Base-by-base conservation (phyloP, 176 grass and related monocot genomes). In the Phyllostachys edulis region DNA sequence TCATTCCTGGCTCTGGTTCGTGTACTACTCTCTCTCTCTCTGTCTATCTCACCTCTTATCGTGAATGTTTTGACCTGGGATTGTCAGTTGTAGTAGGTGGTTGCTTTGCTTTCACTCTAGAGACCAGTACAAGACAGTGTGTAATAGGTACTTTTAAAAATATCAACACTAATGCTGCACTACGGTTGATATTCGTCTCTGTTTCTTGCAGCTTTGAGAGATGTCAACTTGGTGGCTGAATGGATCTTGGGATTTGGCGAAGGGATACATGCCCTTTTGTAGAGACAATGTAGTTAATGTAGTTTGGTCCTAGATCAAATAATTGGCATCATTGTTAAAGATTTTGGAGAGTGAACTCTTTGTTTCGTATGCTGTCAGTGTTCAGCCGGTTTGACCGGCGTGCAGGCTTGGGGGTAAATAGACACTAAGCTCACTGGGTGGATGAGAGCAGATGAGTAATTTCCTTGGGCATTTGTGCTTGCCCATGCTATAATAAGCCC, bases 61-160 rank as follows among this genome's bases (percentile, higher is more conserved):
- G 46, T 87, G 73, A n/a, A 88, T 71, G 32, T 29, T n/a, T 78
- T 78, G 72, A 41, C 86, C 26, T 2, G 36, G 2, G 21, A 12
- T 17, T 71, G 73, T 78, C 80, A 83, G 66, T 3, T 4, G 76
- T 7, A 29, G 52, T 77, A 44, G 77, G 57, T 88, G 46, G 44
- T 84, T 79, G 80, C 80, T 57, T 87, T 49, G 50, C 78, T 38
- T 75, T 81, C 71, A 69, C 50, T 76, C 75, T 14, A 15, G 65
- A 80, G 46, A 42, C 36, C 14, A 39, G 46, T 50, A 41, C 4
- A 12, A 4, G 64, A 70, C 17, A 20, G 18, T 69, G 38, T 16
- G 47, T 5, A 5, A 29, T 1, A 13, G 11, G 18, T 17, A 4
- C 42, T 52, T 55, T 82, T 23, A 26, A 23, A 46, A 73, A 46